Conservation (phyloP, 768 basidiomycete genomes). For the Sporobolomyces roseus region DNA sequence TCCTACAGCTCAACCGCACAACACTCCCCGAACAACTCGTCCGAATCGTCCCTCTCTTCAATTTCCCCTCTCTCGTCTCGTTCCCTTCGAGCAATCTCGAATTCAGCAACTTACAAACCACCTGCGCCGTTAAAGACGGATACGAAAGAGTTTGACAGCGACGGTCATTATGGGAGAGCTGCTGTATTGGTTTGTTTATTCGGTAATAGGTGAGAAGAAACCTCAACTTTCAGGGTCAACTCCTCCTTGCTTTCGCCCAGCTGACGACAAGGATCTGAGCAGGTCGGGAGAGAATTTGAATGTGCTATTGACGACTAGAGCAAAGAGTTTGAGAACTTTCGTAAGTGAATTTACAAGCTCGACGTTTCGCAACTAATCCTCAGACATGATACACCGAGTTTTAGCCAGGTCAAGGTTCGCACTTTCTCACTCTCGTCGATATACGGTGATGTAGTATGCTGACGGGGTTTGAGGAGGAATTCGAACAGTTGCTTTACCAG, state of each 20-base stretch:
- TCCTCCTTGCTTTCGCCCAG: too few species aligned
- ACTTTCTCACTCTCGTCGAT: neutral
- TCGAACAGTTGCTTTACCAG: conserved; percentile 26
- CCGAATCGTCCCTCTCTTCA: too few species aligned
- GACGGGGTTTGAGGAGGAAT: neutral
- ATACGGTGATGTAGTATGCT: too few species aligned
- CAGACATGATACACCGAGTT: too few species aligned
- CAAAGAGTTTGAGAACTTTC: conserved; percentile 15
- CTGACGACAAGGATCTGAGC: too few species aligned
- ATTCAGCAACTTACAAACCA: conserved; percentile 26
- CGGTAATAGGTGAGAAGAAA: conserved; percentile 19
- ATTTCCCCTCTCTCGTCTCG: conserved; percentile 21
- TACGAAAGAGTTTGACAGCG: too few species aligned
- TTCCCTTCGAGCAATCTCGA: conserved; percentile 21
- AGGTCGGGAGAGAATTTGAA: conserved; percentile 31
- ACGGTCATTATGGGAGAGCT: conserved; percentile 23
- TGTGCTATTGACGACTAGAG: conserved; percentile 34
- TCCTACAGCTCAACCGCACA: neutral
- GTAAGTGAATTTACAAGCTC: conserved; percentile 24
- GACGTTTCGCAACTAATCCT: neutral
- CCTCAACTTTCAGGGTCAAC: too few species aligned
- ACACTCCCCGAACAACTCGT: too few species aligned
- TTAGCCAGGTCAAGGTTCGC: conserved; percentile 36
- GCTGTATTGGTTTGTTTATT: conserved; percentile 37
- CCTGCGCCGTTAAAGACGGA: too few species aligned